Evolutionary conservation across 192 early-diverging fungal species (phyloP).

Genomic region (Jimgerdemannia lactiflua): DNA sequence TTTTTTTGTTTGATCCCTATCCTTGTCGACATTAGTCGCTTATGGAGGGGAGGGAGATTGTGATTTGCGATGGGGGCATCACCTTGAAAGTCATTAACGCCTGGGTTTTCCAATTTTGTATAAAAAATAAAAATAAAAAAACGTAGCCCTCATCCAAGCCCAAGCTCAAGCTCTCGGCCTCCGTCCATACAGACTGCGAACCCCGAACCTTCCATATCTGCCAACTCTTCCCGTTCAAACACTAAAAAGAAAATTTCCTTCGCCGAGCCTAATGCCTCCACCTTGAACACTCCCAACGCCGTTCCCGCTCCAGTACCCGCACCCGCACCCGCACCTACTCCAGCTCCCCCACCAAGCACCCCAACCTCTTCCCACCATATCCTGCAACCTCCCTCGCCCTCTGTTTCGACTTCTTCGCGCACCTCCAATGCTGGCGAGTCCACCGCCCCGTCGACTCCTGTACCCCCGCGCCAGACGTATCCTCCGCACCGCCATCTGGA

Average conservation of each 20-base stretch:
- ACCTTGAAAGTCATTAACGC: too few species aligned
- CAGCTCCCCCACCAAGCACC: conserved; percentile 1
- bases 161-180: background rate
- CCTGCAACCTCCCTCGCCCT: background rate
- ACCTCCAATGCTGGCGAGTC: conserved; percentile 25
- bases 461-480: conserved; percentile 2
- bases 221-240: background rate
- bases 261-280: conserved; percentile 21
- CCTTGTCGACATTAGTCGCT: too few species aligned
- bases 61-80: too few species aligned
- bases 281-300: background rate
- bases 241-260: conserved; percentile 30
- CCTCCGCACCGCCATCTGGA: conserved; percentile 31
- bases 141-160: background rate
- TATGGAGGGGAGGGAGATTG: too few species aligned
- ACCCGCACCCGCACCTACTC: background rate
- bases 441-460: conserved; percentile 22
- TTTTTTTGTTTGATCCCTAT: background rate
- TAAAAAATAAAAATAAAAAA: background rate
- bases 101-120: too few species aligned
- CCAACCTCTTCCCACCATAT: background rate
- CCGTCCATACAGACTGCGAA: background rate
- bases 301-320: background rate
- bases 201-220: conserved; percentile 9
- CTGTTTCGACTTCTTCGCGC: conserved; percentile 13